phyloP scores from a whole-genome alignment of 805 yeast species.

The Ogataea nonfermentans region DNA sequence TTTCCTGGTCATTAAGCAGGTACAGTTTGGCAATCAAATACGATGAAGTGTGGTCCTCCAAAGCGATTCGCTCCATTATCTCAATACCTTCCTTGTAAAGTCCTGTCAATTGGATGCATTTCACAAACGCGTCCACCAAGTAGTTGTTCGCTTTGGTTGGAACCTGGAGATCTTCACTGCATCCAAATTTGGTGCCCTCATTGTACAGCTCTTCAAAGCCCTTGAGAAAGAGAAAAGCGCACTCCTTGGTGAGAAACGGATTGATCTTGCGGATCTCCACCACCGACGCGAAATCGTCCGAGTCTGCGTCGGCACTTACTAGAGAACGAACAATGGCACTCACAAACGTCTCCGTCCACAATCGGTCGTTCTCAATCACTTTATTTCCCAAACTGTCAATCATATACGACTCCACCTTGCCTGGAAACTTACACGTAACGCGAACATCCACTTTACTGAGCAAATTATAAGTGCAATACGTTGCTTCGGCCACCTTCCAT shows the following conservation, averaged over 20 bases:
- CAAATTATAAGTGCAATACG: slow-evolving; percentile 63
- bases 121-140: slow-evolving; percentile 71
- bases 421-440: slow-evolving; percentile 74
- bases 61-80: slow-evolving; percentile 51
- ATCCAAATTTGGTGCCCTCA: slow-evolving; percentile 67
- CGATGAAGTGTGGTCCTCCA: slow-evolving; percentile 54
- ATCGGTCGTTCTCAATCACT: slow-evolving; percentile 45
- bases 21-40: slow-evolving; percentile 54
- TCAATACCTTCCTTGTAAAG: slow-evolving; percentile 59
- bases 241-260: slow-evolving; percentile 56
- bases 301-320: slow-evolving; percentile 65
- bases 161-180: slow-evolving; percentile 61
- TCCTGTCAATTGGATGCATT: slow-evolving; percentile 63
- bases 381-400: slow-evolving; percentile 52
- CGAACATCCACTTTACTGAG: slow-evolving; percentile 65
- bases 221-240: slow-evolving; percentile 53
- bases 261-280: slow-evolving; percentile 83
- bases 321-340: slow-evolving; percentile 75
- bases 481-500: slow-evolving; percentile 69
- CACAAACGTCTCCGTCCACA: slow-evolving; percentile 64
- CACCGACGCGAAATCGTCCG: slow-evolving; percentile 62
- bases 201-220: slow-evolving; percentile 67
- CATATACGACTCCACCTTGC: slow-evolving; percentile 58
- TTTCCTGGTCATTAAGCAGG: slow-evolving; percentile 55
- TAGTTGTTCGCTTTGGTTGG: slow-evolving; percentile 65